A percentile compares a stretch with the other conserved stretches of the same genome.
Evolutionary conservation across 306 rosid species (phyloP).

Genomic region (Citrullus mucosospermus): DNA sequence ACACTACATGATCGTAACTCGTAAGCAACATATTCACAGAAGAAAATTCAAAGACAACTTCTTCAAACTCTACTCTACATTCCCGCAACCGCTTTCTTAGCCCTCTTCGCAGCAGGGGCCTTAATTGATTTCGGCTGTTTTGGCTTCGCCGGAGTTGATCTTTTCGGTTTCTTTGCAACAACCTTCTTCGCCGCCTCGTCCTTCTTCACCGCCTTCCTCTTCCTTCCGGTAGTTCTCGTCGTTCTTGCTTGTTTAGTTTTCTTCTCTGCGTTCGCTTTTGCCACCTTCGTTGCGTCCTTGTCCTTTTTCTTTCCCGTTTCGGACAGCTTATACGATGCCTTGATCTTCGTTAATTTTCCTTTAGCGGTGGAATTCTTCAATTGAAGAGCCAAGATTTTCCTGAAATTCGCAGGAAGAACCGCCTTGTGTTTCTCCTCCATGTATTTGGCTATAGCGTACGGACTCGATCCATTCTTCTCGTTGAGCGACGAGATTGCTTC

Average conservation of each 20-base stretch:
- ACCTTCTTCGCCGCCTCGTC: slow-evolving; percentile 18
- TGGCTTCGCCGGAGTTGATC: slow-evolving; percentile 41
- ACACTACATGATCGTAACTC: neutral
- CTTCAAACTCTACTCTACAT: neutral
- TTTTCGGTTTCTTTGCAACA: slow-evolving; percentile 24
- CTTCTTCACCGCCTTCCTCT: slow-evolving; percentile 11
- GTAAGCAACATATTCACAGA: neutral
- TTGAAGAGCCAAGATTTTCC: slow-evolving; percentile 58
- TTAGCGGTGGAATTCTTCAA: slow-evolving; percentile 54
- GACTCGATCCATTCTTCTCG: slow-evolving; percentile 76
- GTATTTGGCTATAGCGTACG: slow-evolving; percentile 79
- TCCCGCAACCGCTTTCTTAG: slow-evolving; percentile 30
- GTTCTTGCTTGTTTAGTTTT: slow-evolving; percentile 8
- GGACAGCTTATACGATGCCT: slow-evolving; percentile 67
- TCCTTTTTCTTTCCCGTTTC: slow-evolving; percentile 26
- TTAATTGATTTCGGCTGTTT: slow-evolving; percentile 64
- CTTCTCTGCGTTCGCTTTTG: slow-evolving; percentile 14
- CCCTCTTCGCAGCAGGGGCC: slow-evolving; percentile 45
- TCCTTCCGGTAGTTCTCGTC: neutral
- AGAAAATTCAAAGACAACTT: neutral
- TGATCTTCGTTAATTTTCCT: slow-evolving; percentile 69
- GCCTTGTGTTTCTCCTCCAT: slow-evolving; percentile 76
- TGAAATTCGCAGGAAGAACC: slow-evolving; percentile 61
- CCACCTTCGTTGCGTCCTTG: neutral
- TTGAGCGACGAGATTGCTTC: slow-evolving; percentile 62